phyloP scores from a whole-genome alignment of 1,139 yeast genomes.

The Debaryomyces singareniensis region DNA sequence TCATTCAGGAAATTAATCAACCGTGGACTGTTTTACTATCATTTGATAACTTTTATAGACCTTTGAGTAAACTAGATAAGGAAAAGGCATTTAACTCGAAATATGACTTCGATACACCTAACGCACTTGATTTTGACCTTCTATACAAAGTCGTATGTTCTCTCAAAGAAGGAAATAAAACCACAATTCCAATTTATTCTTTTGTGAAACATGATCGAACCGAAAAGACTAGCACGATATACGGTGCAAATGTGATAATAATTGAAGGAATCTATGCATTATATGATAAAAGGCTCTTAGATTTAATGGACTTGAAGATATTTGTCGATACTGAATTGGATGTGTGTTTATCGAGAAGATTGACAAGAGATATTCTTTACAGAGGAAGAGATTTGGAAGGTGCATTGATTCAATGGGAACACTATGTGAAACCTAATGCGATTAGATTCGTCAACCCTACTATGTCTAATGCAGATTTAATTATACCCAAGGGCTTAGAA shows the following conservation, averaged over 20 bases:
- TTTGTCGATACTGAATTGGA: constrained; percentile 94
- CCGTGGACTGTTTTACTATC: constrained; percentile 96
- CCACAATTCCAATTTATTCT: constrained; percentile 82
- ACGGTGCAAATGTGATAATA: constrained; percentile 91
- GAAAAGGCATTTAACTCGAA: constrained; percentile 56
- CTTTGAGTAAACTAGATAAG: constrained; percentile 57
- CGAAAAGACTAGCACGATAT: constrained; percentile 63
- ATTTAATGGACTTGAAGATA: constrained; percentile 77
- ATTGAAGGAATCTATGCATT: constrained; percentile 89
- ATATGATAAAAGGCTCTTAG: constrained; percentile 61
- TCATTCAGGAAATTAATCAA: constrained; percentile 73
- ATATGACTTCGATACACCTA: constrained; percentile 84
- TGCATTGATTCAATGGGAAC: constrained; percentile 83
- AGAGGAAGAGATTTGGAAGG: constrained; percentile 83
- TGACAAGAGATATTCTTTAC: constrained; percentile 77
- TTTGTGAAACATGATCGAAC: constrained; percentile 72
- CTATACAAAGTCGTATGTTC: constrained; percentile 57
- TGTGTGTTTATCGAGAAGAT: constrained; percentile 80
- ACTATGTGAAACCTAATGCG: constrained; percentile 88
- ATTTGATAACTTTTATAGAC: constrained; percentile 84
- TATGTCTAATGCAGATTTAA: constrained; percentile 73
- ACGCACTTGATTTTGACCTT: constrained; percentile 71
- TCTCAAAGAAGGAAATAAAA: constrained; percentile 51
- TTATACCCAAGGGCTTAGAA: constrained; percentile 85
- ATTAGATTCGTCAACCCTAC: constrained; percentile 73